Evolutionary conservation across 2,329 filamentous ascomycete genomes (phyloP).

Genomic region (Raffaelea albimanens): DNA sequence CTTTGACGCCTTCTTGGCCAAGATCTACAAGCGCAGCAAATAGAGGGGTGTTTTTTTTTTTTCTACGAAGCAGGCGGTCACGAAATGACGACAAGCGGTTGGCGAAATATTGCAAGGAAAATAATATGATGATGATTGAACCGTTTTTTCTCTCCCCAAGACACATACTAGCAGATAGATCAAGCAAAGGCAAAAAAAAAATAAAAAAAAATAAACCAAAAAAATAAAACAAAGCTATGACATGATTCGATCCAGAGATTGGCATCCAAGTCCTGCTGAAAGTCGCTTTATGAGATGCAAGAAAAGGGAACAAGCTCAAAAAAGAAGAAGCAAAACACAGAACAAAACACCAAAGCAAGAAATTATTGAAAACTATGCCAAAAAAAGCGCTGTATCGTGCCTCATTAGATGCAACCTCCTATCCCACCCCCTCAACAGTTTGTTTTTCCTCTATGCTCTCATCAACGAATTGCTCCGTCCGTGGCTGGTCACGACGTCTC

Average conservation of each 20-base stretch:
- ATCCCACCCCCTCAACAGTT: background rate
- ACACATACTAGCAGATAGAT: too few species aligned
- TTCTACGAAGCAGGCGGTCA: background rate
- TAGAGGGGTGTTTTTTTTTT: constrained; percentile 32
- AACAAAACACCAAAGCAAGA: background rate
- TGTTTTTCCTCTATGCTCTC: background rate
- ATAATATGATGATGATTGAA: too few species aligned
- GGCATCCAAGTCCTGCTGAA: too few species aligned
- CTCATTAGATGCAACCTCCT: too few species aligned
- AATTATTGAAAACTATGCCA: background rate
- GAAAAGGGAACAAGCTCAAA: too few species aligned
- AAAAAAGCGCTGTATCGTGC: too few species aligned
- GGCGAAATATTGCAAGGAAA: too few species aligned
- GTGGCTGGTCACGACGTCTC: background rate
- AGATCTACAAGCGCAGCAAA: constrained; percentile 98
- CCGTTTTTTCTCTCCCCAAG: background rate
- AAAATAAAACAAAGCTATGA: too few species aligned
- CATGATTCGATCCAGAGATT: too few species aligned
- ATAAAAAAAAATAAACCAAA: background rate
- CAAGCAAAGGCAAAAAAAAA: background rate
- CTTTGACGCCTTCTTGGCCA: constrained; percentile 81
- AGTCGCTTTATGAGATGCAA: too few species aligned
- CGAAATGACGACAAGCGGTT: too few species aligned
- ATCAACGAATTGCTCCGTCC: background rate
- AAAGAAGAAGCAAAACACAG: background rate